Percentiles rank a stretch among this genome's conserved stretches.
Evolutionary conservation across 805 yeast species (phyloP).

Genomic region (Saturnispora sekii): DNA sequence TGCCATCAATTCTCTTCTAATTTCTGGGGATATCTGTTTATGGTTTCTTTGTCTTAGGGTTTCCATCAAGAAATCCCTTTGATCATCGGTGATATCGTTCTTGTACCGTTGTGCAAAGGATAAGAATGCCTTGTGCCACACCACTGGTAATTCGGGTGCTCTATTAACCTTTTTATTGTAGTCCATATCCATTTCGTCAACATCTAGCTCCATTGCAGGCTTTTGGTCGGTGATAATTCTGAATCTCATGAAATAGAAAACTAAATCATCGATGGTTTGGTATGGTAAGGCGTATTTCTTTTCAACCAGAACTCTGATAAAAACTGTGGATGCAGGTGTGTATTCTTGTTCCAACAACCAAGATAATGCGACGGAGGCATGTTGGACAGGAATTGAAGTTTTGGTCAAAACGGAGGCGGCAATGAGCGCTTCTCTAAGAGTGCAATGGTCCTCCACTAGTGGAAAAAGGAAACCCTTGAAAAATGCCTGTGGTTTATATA

Average conservation of each 20-base stretch:
- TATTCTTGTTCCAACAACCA: constrained; percentile 76
- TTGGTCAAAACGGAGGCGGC: constrained; percentile 86
- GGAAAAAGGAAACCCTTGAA: constrained; percentile 95
- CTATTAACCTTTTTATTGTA: constrained; percentile 25
- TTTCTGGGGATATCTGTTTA: constrained; percentile 83
- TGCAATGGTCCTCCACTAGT: constrained; percentile 76
- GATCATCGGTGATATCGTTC: constrained; percentile 98
- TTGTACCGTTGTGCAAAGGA: constrained; percentile 94
- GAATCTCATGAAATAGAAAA: constrained; percentile 88
- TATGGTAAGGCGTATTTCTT: constrained; percentile 95
- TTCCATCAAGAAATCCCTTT: constrained; percentile 86
- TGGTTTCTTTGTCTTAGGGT: constrained; percentile 87
- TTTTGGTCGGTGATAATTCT: constrained; percentile 44
- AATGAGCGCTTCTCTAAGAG: constrained; percentile 89
- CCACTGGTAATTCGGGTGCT: constrained; percentile 71
- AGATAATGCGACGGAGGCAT: constrained; percentile 91
- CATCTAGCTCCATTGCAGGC: constrained; percentile 25
- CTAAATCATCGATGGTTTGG: constrained; percentile 90
- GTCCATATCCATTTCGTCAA: constrained; percentile 22
- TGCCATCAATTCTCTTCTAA: constrained; percentile 84
- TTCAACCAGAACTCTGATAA: constrained; percentile 81
- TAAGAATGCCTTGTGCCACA: constrained; percentile 95
- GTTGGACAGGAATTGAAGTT: constrained; percentile 87
- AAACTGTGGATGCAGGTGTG: constrained; percentile 81
- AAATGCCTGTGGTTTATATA: constrained; percentile 96